These are phyloP conservation scores for Draba incana DNA, from an alignment of 345 rosid genomes.

Conservation along the genomic window DNA sequence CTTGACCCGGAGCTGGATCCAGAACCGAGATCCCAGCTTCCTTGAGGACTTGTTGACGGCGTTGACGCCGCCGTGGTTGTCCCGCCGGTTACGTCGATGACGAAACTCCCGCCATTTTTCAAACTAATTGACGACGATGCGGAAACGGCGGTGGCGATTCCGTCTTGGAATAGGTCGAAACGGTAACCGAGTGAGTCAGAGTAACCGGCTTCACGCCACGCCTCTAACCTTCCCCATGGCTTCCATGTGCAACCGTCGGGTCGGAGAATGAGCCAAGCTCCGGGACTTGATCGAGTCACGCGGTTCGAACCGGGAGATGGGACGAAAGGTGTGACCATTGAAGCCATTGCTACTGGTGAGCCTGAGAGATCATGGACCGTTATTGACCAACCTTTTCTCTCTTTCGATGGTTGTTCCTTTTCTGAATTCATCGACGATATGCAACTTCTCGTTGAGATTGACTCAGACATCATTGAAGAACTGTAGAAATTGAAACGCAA, in stretches of 20 bases:
- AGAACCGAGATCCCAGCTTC: conserved; percentile 82
- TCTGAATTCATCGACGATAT: conserved; percentile 60
- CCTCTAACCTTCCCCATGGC: conserved; percentile 95
- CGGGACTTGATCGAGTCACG: conserved; percentile 83
- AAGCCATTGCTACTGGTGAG: conserved; percentile 94
- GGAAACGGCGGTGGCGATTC: conserved; percentile 45
- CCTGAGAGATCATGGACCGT: conserved; percentile 96
- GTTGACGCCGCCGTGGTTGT: conserved; percentile 51
- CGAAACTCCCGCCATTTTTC: conserved; percentile 77
- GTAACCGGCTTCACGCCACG: conserved; percentile 73
- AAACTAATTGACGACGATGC: conserved; percentile 57
- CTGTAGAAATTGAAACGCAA: conserved; percentile 43
- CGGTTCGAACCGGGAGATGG: conserved; percentile 87
- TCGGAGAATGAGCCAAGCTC: conserved; percentile 93
- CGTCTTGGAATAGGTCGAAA: conserved; percentile 77
- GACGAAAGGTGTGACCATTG: conserved; percentile 97
- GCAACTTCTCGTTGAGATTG: conserved; percentile 45
- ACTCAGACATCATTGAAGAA: conserved; percentile 53
- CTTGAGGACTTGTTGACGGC: conserved; percentile 71
- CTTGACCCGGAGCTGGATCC: conserved; percentile 54
- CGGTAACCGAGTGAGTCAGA: conserved; percentile 72
- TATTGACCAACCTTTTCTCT: conserved; percentile 92
- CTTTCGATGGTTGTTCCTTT: conserved; percentile 60
- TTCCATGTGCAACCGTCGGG: conserved; percentile 86
- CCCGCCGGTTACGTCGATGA: conserved; percentile 65